phyloP scores from a whole-genome alignment of 257 asterid species.

The Coffea eugenioides region DNA sequence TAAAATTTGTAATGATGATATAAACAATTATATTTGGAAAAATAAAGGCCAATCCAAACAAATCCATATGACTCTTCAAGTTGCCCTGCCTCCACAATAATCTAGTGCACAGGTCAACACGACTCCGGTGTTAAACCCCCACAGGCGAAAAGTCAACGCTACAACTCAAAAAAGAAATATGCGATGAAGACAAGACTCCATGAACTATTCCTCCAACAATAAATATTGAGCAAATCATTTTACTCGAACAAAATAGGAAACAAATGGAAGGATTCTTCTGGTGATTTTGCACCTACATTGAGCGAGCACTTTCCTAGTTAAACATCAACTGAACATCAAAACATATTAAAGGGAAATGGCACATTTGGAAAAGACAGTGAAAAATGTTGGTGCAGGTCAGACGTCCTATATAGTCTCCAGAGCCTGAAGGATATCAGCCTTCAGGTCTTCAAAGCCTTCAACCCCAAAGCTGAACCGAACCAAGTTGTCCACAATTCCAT shows the following conservation, averaged over 20 bases:
- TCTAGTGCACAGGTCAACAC: background rate
- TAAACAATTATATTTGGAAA: too few relatives aligned
- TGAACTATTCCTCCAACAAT: background rate
- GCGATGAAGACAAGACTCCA: background rate
- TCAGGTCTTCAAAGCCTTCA: conserved; percentile 77
- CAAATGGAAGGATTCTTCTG: background rate
- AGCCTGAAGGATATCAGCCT: conserved; percentile 84
- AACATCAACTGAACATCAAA: background rate
- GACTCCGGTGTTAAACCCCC: background rate
- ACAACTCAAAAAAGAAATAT: background rate
- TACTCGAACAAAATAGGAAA: background rate
- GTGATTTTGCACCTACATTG: background rate
- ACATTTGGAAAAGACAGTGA: background rate
- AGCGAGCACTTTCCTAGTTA: background rate
- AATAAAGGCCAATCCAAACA: too few relatives aligned
- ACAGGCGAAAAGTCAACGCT: background rate
- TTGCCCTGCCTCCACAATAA: background rate
- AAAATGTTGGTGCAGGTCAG: conserved; percentile 7
- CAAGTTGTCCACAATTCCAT: conserved; percentile 88
- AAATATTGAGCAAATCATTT: background rate
- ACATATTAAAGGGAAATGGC: background rate
- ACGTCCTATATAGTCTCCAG: conserved; percentile 56
- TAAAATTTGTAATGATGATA: too few relatives aligned
- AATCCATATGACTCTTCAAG: background rate
- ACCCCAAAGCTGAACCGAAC: conserved; percentile 95